These are phyloP conservation scores for Epicoccum nigrum DNA, from an alignment of 2,329 filamentous ascomycete genomes.

Conservation along the genomic window DNA sequence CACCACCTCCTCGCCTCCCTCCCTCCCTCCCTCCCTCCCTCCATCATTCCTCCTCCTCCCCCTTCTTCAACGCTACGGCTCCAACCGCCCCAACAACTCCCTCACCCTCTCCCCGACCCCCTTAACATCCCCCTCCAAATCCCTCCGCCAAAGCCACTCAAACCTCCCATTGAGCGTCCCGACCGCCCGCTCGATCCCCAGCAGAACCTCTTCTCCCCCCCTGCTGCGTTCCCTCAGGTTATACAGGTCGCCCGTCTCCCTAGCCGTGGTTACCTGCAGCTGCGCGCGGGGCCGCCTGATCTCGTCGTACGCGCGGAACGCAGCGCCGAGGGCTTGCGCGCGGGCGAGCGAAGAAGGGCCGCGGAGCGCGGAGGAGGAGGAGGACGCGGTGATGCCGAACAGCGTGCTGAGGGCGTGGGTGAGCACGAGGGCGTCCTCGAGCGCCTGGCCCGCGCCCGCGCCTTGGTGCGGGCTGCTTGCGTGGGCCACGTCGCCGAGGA, in stretches of 20 bases:
- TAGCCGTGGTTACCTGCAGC: conserved; percentile 20
- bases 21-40: no score
- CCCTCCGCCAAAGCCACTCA: conserved; percentile 28
- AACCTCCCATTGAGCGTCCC: conserved; percentile 20
- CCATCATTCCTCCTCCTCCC: no score
- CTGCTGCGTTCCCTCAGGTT: conserved; percentile 7
- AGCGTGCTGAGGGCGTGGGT: conserved; percentile 21
- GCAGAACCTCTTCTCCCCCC: not conserved
- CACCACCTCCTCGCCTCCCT: no score
- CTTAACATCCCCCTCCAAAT: conserved; percentile 23
- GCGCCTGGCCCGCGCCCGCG: conserved; percentile 30
- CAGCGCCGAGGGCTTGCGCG: conserved; percentile 11
- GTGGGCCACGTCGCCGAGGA: conserved; percentile 35
- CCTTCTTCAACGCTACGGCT: no score
- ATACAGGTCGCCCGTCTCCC: conserved; percentile 25
- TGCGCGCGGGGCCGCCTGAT: conserved; percentile 27
- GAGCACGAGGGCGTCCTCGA: conserved; percentile 36
- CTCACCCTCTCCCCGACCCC: not conserved
- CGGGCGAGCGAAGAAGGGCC: no score
- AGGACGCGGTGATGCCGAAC: no score
- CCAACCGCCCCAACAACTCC: not conserved
- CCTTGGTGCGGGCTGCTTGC: conserved; percentile 30
- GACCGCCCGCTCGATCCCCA: conserved; percentile 17
- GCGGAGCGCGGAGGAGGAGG: no score
- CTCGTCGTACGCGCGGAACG: conserved; percentile 28